Evolutionary conservation across 371 early-diverging fungal species (phyloP).

Genomic region (Chytridiales sp.): DNA sequence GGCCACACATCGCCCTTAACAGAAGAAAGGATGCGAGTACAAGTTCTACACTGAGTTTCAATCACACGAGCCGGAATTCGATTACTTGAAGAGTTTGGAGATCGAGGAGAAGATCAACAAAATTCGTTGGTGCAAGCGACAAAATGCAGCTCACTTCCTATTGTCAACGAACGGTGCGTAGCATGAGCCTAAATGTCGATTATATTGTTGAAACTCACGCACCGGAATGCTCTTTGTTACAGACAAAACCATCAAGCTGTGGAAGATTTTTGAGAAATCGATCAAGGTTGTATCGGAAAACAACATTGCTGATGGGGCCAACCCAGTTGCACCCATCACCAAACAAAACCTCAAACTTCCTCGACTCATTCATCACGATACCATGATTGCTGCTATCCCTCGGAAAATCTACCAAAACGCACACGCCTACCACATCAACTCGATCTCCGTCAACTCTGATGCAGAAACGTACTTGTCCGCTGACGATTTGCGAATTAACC

Average conservation of each 20-base stretch:
- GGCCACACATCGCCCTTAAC: slow-evolving; percentile 5
- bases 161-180: slow-evolving; percentile 91
- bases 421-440: slow-evolving; percentile 99
- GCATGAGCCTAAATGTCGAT: not conserved
- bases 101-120: slow-evolving; percentile 99
- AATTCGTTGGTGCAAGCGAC: slow-evolving; percentile 95
- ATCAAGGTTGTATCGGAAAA: slow-evolving; percentile 90
- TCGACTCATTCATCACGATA: slow-evolving; percentile 86
- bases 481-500: slow-evolving; percentile 97
- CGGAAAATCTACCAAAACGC: slow-evolving; percentile 96
- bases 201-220: not conserved
- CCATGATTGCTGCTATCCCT: slow-evolving; percentile 92
- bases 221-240: slow-evolving; percentile 5
- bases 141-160: slow-evolving; percentile 93
- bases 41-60: slow-evolving; percentile 98
- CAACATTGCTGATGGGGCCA: slow-evolving; percentile 63
- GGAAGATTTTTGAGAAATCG: slow-evolving; percentile 97
- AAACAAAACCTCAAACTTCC: slow-evolving; percentile 69
- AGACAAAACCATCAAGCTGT: slow-evolving; percentile 99
- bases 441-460: slow-evolving; percentile 97
- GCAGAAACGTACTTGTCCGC: slow-evolving; percentile 96
- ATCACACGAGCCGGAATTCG: slow-evolving; percentile 99
- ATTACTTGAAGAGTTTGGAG: slow-evolving; percentile 98
- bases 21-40: slow-evolving; percentile 99
- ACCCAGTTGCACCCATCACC: slow-evolving; percentile 39